Evolutionary conservation across 2,329 filamentous ascomycete genomes (phyloP).

Genomic region (Talaromyces piceae): DNA sequence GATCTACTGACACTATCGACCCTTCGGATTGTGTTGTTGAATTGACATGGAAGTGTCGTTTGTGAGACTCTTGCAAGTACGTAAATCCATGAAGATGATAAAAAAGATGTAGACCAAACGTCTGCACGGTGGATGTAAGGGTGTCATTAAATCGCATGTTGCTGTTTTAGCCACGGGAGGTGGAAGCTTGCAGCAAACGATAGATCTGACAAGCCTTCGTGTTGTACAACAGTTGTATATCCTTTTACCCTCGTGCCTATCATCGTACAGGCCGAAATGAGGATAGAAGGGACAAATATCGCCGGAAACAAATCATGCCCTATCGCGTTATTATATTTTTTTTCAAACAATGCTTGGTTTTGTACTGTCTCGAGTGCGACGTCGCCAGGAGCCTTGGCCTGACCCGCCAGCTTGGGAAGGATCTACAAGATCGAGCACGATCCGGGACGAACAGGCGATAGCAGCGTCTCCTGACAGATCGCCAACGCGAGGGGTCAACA

Average conservation of each 20-base stretch:
- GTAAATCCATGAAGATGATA: background rate
- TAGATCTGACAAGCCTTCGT: too few species aligned
- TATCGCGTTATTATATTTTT: background rate
- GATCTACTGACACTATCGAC: background rate
- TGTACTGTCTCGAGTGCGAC: background rate
- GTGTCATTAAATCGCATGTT: too few species aligned
- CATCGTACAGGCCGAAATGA: too few species aligned
- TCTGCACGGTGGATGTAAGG: too few species aligned
- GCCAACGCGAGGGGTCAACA: background rate
- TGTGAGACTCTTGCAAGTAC: background rate
- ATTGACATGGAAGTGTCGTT: too few species aligned
- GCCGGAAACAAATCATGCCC: too few species aligned
- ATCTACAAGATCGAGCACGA: background rate
- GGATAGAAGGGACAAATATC: too few species aligned
- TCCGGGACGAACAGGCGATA: background rate
- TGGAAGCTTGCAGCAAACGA: too few species aligned
- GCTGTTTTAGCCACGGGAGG: too few species aligned
- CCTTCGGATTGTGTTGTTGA: background rate
- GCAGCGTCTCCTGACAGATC: background rate
- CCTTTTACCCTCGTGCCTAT: too few species aligned
- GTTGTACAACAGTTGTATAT: too few species aligned
- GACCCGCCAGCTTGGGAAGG: background rate
- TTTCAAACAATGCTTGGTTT: background rate
- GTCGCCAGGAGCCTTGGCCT: background rate
- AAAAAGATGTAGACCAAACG: too few species aligned